Evolutionary conservation across 208 protist species (phyloP).

Genomic region (Acanthamoeba healyi): DNA sequence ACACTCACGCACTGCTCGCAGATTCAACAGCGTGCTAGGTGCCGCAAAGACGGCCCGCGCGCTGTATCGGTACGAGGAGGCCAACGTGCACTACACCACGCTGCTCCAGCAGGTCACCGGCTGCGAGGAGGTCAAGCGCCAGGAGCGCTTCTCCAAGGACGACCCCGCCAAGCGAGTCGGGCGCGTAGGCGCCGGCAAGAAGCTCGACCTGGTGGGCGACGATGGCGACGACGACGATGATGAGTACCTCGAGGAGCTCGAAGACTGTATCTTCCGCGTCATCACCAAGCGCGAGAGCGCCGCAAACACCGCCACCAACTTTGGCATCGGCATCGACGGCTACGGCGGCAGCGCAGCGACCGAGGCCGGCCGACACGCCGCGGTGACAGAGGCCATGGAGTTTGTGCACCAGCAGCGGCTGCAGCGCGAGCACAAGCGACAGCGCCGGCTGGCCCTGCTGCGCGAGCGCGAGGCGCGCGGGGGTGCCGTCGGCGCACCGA

Average conservation of each 20-base stretch:
- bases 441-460: neutral
- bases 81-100: neutral
- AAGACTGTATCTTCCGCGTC: slow-evolving; percentile 34
- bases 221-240: neutral
- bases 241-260: slow-evolving; percentile 4
- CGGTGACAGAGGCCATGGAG: neutral
- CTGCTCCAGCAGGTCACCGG: slow-evolving; percentile 48
- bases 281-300: neutral
- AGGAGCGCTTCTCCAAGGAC: neutral
- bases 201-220: neutral
- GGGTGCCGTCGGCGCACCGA: neutral
- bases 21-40: slow-evolving; percentile 36
- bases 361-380: neutral
- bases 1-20: neutral
- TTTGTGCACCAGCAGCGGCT: slow-evolving; percentile 37
- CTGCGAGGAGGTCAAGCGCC: slow-evolving; percentile 1
- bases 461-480: neutral
- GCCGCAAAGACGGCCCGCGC: neutral
- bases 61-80: slow-evolving; percentile 17
- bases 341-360: neutral
- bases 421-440: neutral
- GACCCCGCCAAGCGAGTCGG: neutral
- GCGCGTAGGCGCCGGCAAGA: neutral
- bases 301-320: no score
- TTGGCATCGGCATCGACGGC: neutral